phyloP scores from a whole-genome alignment of 306 rosid species.

The Quercus variabilis region DNA sequence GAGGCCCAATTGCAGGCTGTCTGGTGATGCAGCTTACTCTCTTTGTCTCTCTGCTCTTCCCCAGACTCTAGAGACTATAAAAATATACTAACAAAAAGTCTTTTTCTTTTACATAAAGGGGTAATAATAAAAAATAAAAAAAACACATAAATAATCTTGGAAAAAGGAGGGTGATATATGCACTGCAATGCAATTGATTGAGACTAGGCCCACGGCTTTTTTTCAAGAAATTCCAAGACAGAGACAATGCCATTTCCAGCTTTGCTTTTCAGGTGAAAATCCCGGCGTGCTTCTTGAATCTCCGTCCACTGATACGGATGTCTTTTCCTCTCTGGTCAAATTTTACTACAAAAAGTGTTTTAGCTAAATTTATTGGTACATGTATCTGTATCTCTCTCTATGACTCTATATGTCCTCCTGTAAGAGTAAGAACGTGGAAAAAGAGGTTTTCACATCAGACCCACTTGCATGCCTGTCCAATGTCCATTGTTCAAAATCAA shows the following conservation, averaged over 20 bases:
- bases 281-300: constrained; percentile 22
- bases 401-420: too few species aligned
- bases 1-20: background rate
- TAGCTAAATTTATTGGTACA: background rate
- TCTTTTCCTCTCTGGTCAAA: constrained; percentile 11
- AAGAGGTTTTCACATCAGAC: constrained; percentile 19
- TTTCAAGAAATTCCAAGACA: constrained; percentile 9
- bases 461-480: constrained; percentile 27
- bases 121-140: background rate
- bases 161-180: background rate
- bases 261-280: constrained; percentile 14
- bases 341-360: background rate
- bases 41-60: background rate
- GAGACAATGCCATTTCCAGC: constrained; percentile 5
- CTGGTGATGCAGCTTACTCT: background rate
- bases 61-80: background rate
- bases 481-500: background rate
- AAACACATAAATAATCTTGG: background rate
- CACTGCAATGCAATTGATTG: background rate
- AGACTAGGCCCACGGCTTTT: constrained; percentile 1
- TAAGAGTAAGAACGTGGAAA: constrained; percentile 1
- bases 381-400: background rate
- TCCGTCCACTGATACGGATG: constrained; percentile 4
- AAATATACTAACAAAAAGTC: background rate
- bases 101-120: background rate